phyloP scores from a whole-genome alignment of 208 protist genomes.

The Crithidia bombi region DNA sequence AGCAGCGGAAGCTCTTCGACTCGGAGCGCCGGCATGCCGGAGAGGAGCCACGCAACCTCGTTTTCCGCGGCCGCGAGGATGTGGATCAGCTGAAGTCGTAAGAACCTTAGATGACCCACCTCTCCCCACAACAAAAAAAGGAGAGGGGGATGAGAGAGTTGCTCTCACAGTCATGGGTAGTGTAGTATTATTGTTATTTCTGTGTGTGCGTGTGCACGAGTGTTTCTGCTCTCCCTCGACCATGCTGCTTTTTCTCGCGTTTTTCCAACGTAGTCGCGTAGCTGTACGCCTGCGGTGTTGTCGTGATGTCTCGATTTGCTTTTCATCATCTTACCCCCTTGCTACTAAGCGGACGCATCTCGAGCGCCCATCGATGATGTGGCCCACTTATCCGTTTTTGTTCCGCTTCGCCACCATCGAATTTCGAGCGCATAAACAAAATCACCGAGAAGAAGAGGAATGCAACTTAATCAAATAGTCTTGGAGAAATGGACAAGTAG shows the following conservation, averaged over 20 bases:
- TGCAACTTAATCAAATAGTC: too few species aligned
- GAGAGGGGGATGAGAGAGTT: background rate
- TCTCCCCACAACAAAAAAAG: slow-evolving; percentile 2
- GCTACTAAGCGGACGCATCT: slow-evolving; percentile 5
- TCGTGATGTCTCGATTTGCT: slow-evolving; percentile 10
- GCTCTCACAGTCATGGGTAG: too few species aligned
- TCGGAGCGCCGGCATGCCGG: slow-evolving; percentile 24
- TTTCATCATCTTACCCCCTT: too few species aligned
- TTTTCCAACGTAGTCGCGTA: background rate
- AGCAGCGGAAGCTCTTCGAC: slow-evolving; percentile 45
- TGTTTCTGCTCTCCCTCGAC: too few species aligned
- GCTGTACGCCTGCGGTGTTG: slow-evolving; percentile 8
- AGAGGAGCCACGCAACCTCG: slow-evolving; percentile 58
- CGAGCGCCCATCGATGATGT: too few species aligned
- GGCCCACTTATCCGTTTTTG: too few species aligned
- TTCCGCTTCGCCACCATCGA: too few species aligned
- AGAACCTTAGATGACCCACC: background rate
- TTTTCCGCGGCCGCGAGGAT: slow-evolving; percentile 53
- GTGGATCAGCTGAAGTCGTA: slow-evolving; percentile 47
- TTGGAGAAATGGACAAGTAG: too few species aligned
- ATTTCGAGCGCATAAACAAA: too few species aligned
- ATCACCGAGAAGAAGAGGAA: too few species aligned
- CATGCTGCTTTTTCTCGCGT: slow-evolving; percentile 18
- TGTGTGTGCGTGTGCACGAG: too few species aligned
- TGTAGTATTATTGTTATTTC: too few species aligned